Evolutionary conservation across 2,329 filamentous ascomycete genomes (phyloP).

Genomic region (Trichoderma atroviride): DNA sequence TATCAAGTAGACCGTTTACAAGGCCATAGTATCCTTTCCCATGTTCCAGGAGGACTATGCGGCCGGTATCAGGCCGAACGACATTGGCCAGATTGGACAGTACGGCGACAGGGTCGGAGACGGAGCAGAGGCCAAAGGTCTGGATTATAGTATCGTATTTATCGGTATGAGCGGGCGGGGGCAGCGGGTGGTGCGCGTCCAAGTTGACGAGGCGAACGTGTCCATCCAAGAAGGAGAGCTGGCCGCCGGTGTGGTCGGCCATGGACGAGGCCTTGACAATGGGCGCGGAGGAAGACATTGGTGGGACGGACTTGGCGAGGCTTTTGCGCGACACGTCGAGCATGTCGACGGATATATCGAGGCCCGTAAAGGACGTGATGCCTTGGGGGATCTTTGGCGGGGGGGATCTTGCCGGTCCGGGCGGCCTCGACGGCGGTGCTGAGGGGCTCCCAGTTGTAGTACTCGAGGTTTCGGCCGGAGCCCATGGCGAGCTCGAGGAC

Average conservation of each 20-base stretch:
- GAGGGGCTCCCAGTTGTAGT: constrained; percentile 58
- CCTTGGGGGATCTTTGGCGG: constrained; percentile 30
- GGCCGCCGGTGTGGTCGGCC: constrained; percentile 41
- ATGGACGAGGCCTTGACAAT: constrained; percentile 40
- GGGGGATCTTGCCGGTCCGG: constrained; percentile 27
- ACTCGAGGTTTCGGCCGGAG: constrained; percentile 62
- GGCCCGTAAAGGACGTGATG: constrained; percentile 61
- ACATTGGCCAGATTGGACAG: constrained; percentile 56
- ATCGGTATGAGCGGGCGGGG: constrained; percentile 43
- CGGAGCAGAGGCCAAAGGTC: constrained; percentile 67
- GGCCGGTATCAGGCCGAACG: constrained; percentile 57
- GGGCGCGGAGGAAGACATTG: constrained; percentile 39
- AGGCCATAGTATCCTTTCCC: constrained; percentile 58
- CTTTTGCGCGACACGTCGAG: constrained; percentile 59
- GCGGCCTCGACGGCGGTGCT: constrained; percentile 32
- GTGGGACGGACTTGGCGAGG: constrained; percentile 50
- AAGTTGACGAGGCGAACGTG: constrained; percentile 52
- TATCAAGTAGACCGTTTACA: constrained; percentile 60
- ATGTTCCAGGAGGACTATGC: constrained; percentile 65
- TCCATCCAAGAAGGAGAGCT: constrained; percentile 45
- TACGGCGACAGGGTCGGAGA: constrained; percentile 57
- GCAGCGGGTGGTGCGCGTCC: constrained; percentile 52
- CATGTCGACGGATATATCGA: constrained; percentile 65
- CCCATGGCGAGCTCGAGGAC: constrained; percentile 66
- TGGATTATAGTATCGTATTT: constrained; percentile 66